Base-by-base conservation (phyloP, 345 rosid genomes). In the Aquilaria malaccensis region DNA sequence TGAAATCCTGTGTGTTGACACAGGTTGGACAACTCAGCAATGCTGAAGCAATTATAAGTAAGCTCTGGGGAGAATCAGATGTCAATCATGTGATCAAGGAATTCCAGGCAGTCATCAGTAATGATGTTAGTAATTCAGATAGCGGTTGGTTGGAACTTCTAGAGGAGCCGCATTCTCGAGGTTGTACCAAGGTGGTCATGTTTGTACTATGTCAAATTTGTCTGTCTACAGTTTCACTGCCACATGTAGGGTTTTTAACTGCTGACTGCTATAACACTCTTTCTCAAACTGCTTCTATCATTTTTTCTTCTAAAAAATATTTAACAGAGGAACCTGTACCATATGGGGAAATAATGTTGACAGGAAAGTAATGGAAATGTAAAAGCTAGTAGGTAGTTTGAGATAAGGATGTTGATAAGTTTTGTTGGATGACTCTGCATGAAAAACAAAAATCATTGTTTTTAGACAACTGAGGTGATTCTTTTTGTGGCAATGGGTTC, bases 131-230 rank as follows among this genome's bases (percentile, higher is more conserved):
- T 67, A 80, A 82, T 71, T 55, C 56, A 50, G 78, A 75, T 46
- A 77, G 87, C 71, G 67, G 79, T 45, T 88, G 96, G 93, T 67
- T 64, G 70, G 93, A 85, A 59, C 88, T 88, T 47, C 73, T 85
- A 4, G 84, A 82, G 77, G 80, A 84, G 66, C 96, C 93, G 13
- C 84, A 88, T 68, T 82, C 81, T 72, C 79, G 81, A 88, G 96
- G 90, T 88, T 79, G 82, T 76, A 72, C 65, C 65, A 66, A 81
- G 86, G 85, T 72, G 80, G 72, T 71, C 62, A 72, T 30, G 56
- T 60, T 61, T 51, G 47, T 37, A 2, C 50, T 41, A 54, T 15
- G 13, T n/a, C n/a, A 59, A 51, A 45, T 10, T 30, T 54, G 37
- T 54, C 31, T 7, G 32, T 50, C 15, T 10, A 9, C 15, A 15